Conservation (phyloP, 306 rosid genomes). For the Lagenaria siceraria region DNA sequence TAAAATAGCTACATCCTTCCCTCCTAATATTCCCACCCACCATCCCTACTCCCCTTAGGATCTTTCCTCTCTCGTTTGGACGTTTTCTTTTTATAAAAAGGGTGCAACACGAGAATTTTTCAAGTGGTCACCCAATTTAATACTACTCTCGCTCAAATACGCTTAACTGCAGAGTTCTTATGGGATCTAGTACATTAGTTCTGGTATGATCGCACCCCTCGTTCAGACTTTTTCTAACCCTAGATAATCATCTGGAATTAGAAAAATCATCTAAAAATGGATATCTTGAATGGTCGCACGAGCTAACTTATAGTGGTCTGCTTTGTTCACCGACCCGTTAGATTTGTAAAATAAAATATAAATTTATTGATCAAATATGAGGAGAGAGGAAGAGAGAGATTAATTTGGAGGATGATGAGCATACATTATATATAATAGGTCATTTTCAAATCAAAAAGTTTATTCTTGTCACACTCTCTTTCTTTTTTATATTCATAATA, state of each 20-base stretch:
- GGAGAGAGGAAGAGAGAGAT: background rate
- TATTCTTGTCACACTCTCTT: conserved; percentile 56
- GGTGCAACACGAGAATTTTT: too few species aligned
- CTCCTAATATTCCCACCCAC: conserved; percentile 11
- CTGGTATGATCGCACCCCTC: too few species aligned
- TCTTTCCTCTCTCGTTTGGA: conserved; percentile 13
- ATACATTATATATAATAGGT: conserved; percentile 1
- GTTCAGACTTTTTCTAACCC: conserved; percentile 4
- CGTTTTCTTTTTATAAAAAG: too few species aligned
- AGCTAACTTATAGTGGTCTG: too few species aligned
- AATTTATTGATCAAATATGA: background rate
- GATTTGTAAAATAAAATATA: too few species aligned
- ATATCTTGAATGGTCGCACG: too few species aligned
- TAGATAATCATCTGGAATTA: too few species aligned
- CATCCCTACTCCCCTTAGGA: conserved; percentile 17
- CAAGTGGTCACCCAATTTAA: too few species aligned
- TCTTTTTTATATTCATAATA: background rate
- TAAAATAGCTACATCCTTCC: background rate
- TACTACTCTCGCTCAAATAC: too few species aligned
- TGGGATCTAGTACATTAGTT: too few species aligned
- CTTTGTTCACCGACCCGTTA: background rate
- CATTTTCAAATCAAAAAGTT: conserved; percentile 46
- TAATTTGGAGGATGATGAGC: background rate
- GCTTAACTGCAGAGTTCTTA: too few species aligned
- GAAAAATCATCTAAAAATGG: too few species aligned